Percentiles rank a stretch among this genome's conserved stretches.
phyloP scores from a whole-genome alignment of 345 rosid species.

The Zanthoxylum bungeanum region DNA sequence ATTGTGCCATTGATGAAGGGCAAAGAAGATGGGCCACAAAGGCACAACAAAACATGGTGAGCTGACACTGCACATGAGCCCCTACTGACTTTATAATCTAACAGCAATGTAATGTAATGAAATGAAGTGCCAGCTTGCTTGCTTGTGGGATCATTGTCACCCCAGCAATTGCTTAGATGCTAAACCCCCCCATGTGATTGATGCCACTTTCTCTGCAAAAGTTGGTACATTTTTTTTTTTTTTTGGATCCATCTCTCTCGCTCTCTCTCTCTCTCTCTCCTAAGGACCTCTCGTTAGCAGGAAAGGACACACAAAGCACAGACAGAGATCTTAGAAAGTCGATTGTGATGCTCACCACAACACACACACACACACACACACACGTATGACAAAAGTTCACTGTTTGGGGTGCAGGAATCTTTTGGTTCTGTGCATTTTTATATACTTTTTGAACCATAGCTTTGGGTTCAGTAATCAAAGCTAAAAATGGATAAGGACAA shows the following conservation, averaged over 20 bases:
- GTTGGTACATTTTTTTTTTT: not conserved
- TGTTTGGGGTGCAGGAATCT: constrained; percentile 28
- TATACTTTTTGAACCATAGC: not conserved
- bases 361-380: not conserved
- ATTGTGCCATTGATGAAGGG: constrained; percentile 5
- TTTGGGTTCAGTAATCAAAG: constrained; percentile 7
- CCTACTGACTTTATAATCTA: not conserved
- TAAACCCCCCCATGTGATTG: constrained; percentile 35
- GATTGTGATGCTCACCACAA: constrained; percentile 14
- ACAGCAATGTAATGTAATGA: not conserved
- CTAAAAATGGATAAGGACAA: not conserved
- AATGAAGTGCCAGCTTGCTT: constrained; percentile 30
- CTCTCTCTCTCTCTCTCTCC: not conserved
- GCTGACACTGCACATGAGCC: constrained; percentile 28
- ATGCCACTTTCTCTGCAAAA: constrained; percentile 3
- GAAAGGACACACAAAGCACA: constrained; percentile 14
- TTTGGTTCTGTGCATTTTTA: not conserved
- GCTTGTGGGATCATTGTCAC: constrained; percentile 29
- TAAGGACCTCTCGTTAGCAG: not conserved
- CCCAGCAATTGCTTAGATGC: not conserved
- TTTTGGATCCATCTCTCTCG: not conserved
- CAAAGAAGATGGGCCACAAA: not conserved
- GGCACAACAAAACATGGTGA: constrained; percentile 32
- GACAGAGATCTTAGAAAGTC: constrained; percentile 9
- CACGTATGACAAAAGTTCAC: constrained; percentile 25